Evolutionary conservation across 352 stramenopile genomes (phyloP).

Genomic region (Phytopythium boreale): DNA sequence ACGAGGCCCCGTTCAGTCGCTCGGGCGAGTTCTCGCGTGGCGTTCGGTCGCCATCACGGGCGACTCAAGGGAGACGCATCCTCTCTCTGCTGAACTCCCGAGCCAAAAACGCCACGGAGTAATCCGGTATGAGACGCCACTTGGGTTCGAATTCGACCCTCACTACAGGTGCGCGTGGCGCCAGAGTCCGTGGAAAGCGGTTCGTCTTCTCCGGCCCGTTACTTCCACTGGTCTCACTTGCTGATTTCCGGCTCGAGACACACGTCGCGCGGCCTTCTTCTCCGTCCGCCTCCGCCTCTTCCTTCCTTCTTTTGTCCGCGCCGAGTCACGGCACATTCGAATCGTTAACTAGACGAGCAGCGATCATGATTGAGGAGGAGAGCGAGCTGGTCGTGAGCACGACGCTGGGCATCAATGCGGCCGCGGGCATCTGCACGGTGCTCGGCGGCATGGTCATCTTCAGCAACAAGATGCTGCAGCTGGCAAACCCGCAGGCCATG

Average conservation of each 20-base stretch:
- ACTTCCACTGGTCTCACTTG: constrained; percentile 3
- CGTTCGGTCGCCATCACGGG: neutral
- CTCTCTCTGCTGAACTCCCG: neutral
- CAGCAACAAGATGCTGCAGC: constrained; percentile 58
- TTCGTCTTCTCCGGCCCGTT: neutral
- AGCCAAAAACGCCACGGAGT: too few species aligned
- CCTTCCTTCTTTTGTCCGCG: neutral
- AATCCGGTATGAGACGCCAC: neutral
- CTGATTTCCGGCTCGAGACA: constrained; percentile 6
- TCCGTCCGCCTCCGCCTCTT: neutral
- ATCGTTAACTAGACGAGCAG: neutral
- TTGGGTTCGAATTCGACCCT: neutral
- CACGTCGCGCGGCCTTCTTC: neutral
- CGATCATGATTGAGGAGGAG: constrained; percentile 32
- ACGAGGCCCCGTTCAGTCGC: too few species aligned
- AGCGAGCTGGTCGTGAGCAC: constrained; percentile 20
- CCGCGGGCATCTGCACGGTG: constrained; percentile 53
- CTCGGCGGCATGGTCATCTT: constrained; percentile 71
- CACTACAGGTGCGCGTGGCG: neutral
- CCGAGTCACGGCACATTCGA: constrained; percentile 5
- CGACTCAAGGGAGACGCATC: neutral
- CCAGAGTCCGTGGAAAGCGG: neutral
- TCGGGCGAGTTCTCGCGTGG: too few species aligned
- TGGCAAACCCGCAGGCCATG: constrained; percentile 56
- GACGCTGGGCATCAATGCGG: constrained; percentile 53